Evolutionary conservation across 108 stramenopile genomes (phyloP), one percentile per base, ranked within the genome.

Genomic region (Chaetoceros tenuissimus): DNA sequence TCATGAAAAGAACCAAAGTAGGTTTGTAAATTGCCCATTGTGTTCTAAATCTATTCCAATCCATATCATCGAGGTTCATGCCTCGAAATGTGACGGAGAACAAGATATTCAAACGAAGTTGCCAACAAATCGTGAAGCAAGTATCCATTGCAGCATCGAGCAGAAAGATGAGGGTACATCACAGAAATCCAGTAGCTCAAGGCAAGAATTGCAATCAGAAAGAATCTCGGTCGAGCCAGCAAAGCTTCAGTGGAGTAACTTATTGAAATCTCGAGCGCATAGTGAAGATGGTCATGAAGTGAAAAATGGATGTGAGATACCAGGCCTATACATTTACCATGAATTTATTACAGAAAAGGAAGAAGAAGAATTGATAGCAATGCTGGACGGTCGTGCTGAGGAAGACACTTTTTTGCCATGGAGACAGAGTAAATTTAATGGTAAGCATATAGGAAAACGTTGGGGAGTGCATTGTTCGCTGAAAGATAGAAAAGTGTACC

Each of bases 381-480:
- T 58, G 19, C 29, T 79, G 3, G 75, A 79, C 51, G 64, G 61
- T 5, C 46, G 49, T 27, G 18, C 22, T 21, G 22, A 53, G n/a
- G 53, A 3, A 52, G 23, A 62, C 20, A 30, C 55, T 16, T 45
- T 44, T 24, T 25, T 66, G 13, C 71, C 76, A 19, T 84, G 74
- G 75, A 64, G 69, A 54, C 25, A 45, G 10, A 30, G 53, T 23
- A 49, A 53, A 18, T 78, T 84, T 60, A 84, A 84, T 72, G 82
- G 82, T 13, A 20, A 51, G 2, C 69, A 78, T 34, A 29, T 40
- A 17, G 73, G 71, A 1, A 84, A 84, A 62, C 75, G 82, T 0
- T 84, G 82, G 82, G 82, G 82, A 7, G 82, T 78, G 3, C 78
- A 80, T 53, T 78, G 79, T 53, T 75, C 72, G 48, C 55, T 80